Conservation (phyloP, 2,329 filamentous ascomycete species). For the Westerdykella ornata region DNA sequence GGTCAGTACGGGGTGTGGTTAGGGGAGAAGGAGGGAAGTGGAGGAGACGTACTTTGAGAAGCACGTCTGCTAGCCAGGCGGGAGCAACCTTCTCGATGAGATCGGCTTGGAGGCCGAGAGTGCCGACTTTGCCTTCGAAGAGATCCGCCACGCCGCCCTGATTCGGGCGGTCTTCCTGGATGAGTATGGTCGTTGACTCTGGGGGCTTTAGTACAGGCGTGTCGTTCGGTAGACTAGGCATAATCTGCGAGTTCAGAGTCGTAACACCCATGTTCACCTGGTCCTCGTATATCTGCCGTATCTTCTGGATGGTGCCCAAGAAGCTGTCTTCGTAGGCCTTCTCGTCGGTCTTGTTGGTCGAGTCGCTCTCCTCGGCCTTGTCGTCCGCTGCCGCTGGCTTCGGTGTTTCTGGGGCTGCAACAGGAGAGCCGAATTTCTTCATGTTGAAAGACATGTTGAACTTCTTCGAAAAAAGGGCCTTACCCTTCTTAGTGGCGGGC, state of each 20-base stretch:
- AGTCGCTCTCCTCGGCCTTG: slow-evolving; percentile 59
- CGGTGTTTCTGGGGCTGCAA: slow-evolving; percentile 54
- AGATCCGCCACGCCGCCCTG: slow-evolving; percentile 68
- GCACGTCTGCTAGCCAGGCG: slow-evolving; percentile 84
- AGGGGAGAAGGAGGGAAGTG: neutral
- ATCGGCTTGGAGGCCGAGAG: slow-evolving; percentile 69
- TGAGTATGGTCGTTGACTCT: slow-evolving; percentile 54
- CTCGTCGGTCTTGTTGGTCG: slow-evolving; percentile 55
- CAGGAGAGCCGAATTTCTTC: slow-evolving; percentile 73
- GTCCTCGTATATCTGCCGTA: slow-evolving; percentile 67
- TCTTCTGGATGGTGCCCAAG: slow-evolving; percentile 63
- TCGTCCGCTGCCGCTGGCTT: slow-evolving; percentile 71
- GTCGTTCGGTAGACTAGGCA: slow-evolving; percentile 63
- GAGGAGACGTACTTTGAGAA: slow-evolving; percentile 55
- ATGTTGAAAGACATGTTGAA: slow-evolving; percentile 73
- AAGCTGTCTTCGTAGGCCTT: slow-evolving; percentile 72
- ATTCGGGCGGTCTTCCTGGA: slow-evolving; percentile 59
- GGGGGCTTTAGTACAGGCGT: slow-evolving; percentile 72
- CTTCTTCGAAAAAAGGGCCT: slow-evolving; percentile 69
- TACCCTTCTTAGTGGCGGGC: slow-evolving; percentile 47
- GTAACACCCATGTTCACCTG: slow-evolving; percentile 49
- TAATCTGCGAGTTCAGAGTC: slow-evolving; percentile 56
- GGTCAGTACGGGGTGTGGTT: slow-evolving; percentile 1
- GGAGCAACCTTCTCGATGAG: slow-evolving; percentile 79
- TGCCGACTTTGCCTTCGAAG: slow-evolving; percentile 81